A percentile compares a stretch with the other conserved stretches of the same genome.
Evolutionary conservation across 805 yeast genomes (phyloP).

Genomic region (Spathaspora passalidarum): DNA sequence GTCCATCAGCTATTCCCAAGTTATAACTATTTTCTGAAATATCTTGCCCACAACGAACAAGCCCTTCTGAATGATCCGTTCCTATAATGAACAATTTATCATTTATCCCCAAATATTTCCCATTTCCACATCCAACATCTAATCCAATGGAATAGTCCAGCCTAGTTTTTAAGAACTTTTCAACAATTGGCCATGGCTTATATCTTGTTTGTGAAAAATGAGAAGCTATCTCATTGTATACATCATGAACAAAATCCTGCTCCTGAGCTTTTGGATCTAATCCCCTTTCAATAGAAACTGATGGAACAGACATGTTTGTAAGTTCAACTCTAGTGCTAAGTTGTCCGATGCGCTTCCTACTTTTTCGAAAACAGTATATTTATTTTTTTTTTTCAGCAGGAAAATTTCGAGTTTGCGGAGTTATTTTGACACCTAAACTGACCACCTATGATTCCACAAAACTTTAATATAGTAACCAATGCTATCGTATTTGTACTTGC

Average conservation of each 20-base stretch:
- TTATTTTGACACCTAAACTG: neutral
- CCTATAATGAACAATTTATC: slow-evolving; percentile 69
- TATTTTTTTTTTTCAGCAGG: neutral
- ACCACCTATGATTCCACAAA: neutral
- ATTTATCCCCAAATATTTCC: slow-evolving; percentile 81
- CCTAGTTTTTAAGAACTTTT: slow-evolving; percentile 54
- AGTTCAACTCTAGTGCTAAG: neutral
- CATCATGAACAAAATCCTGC: slow-evolving; percentile 79
- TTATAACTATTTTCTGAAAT: slow-evolving; percentile 43
- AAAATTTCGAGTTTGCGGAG: neutral
- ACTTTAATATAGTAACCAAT: neutral
- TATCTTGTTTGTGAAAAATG: slow-evolving; percentile 94
- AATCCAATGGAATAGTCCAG: slow-evolving; percentile 65
- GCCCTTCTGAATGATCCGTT: slow-evolving; percentile 67
- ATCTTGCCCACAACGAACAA: slow-evolving; percentile 59
- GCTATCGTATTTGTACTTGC: neutral
- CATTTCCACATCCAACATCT: slow-evolving; percentile 97
- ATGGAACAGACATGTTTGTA: slow-evolving; percentile 28
- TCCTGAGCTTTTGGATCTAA: slow-evolving; percentile 59
- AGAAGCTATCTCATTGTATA: slow-evolving; percentile 86
- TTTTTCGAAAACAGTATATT: neutral
- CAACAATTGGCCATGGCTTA: slow-evolving; percentile 97
- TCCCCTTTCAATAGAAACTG: slow-evolving; percentile 24
- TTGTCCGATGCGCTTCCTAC: neutral
- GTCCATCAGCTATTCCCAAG: slow-evolving; percentile 77